Evolutionary conservation across 495 filamentous ascomycete species (phyloP).

Genomic region (Aspergillus bertholletiae): DNA sequence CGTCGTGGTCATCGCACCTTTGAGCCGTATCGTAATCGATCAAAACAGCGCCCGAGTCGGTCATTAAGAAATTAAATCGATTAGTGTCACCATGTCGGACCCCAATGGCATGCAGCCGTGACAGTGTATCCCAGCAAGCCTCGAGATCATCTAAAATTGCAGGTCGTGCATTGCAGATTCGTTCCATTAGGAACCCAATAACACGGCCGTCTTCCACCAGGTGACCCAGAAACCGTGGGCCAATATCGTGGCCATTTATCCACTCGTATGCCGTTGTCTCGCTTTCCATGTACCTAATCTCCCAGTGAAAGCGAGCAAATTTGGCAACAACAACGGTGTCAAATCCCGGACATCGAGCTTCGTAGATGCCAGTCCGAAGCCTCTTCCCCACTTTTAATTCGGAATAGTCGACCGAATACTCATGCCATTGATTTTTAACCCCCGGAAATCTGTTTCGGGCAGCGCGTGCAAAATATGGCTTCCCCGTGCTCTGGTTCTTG

Average conservation of each 20-base stretch:
- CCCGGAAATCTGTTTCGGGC: too few relatives aligned
- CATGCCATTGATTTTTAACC: too few relatives aligned
- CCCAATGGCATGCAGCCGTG: slow-evolving; percentile 33
- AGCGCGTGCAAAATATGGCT: too few relatives aligned
- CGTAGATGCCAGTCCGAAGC: too few relatives aligned
- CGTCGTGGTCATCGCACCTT: too few relatives aligned
- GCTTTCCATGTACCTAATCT: slow-evolving; percentile 35
- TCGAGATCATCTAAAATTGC: slow-evolving; percentile 29
- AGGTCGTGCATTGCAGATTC: slow-evolving; percentile 23
- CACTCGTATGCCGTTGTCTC: slow-evolving; percentile 41
- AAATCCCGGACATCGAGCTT: slow-evolving; percentile 22
- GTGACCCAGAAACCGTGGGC: slow-evolving; percentile 41
- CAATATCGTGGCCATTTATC: slow-evolving; percentile 33
- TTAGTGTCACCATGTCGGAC: slow-evolving; percentile 41
- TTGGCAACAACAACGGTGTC: slow-evolving; percentile 28
- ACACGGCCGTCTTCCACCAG: slow-evolving; percentile 40
- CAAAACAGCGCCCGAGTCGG: too few relatives aligned
- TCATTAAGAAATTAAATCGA: too few relatives aligned
- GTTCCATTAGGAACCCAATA: slow-evolving; percentile 44
- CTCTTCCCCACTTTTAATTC: too few relatives aligned
- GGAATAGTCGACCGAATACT: too few relatives aligned
- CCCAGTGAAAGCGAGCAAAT: slow-evolving; percentile 37
- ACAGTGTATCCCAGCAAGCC: slow-evolving; percentile 23
- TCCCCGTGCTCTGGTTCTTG: too few relatives aligned
- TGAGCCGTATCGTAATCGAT: too few relatives aligned